Evolutionary conservation across 2,329 filamentous ascomycete species (phyloP).

Genomic region (Aureobasidium namibiae): DNA sequence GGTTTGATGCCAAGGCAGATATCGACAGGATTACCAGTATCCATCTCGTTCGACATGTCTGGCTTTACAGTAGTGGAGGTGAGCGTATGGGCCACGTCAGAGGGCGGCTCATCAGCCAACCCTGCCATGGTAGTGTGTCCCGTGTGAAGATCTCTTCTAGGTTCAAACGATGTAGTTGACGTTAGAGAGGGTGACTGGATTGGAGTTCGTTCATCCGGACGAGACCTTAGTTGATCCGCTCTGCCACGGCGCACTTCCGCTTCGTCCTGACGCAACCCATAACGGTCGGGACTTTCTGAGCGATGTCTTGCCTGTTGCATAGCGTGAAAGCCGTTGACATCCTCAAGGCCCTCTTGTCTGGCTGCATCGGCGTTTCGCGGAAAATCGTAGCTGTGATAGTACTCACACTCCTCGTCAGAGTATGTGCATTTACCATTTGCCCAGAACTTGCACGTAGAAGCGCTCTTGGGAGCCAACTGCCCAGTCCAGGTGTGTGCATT

Average conservation of each 20-base stretch:
- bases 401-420: slow-evolving; percentile 11
- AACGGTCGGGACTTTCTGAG: background rate
- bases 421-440: slow-evolving; percentile 1
- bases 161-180: background rate
- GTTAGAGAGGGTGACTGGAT: background rate
- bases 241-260: background rate
- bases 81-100: too few relatives aligned
- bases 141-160: background rate
- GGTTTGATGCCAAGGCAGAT: background rate
- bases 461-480: background rate
- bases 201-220: background rate
- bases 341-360: background rate
- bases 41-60: background rate
- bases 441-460: slow-evolving; percentile 4
- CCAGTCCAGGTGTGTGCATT: slow-evolving; percentile 15
- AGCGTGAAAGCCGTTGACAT: background rate
- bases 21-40: background rate
- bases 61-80: background rate
- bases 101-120: background rate
- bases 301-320: background rate
- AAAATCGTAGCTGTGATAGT: background rate
- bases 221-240: background rate
- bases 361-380: background rate
- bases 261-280: slow-evolving; percentile 2
- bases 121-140: background rate